Base-by-base conservation (phyloP, 495 filamentous ascomycete species). In the Penicillium samsonianum region DNA sequence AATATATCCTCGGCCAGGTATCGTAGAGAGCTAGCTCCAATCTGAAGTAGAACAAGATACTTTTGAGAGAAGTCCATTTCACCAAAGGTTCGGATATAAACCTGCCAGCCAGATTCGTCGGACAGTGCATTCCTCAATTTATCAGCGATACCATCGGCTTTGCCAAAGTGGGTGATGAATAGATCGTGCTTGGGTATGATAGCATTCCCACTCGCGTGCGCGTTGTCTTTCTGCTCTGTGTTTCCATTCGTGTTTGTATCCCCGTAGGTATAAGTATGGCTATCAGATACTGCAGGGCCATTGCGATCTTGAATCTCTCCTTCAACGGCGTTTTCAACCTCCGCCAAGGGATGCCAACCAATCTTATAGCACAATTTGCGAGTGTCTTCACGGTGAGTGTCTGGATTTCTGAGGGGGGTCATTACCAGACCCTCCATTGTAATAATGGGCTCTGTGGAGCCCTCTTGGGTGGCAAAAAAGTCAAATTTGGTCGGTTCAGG, bases 361-460 rank as follows among this genome's bases (percentile, higher is more conserved):
- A 73, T 40, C 56, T 73, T 75, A 42, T 71, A 75, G 65, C 71
- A 74, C 16, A 73, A 49, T 20, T 69, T 65, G 9, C 65, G 56
- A 14, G 45, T 28, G 9, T 62, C 45, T n/a, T 47, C 44, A 17
- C 54, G 46, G 38, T 53, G 17, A 12, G 51, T 50, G n/a, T 63
- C 57, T 8, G 57, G 26, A 28, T 66, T 60, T 23, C 67, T 61
- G 30, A 76, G 67, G 0, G 73, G 73, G 33, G 73, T 69, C 56
- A 76, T 71, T 0, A 67, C 50, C 20, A 73, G 46, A 23, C 65
- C 69, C 12, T 73, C 67, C 38, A 76, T 61, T 5, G 43, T 57
- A 26, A 76, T 71, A 10, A 73, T 38, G 1, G 69, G 49, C 14
- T 70, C 66, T 2, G 60, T 37, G 2, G 59, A 57, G 41, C 63